Evolutionary conservation across 176 grass and related monocot species (phyloP), one percentile per base, ranked within the genome.

Genomic region (Ananas comosus): DNA sequence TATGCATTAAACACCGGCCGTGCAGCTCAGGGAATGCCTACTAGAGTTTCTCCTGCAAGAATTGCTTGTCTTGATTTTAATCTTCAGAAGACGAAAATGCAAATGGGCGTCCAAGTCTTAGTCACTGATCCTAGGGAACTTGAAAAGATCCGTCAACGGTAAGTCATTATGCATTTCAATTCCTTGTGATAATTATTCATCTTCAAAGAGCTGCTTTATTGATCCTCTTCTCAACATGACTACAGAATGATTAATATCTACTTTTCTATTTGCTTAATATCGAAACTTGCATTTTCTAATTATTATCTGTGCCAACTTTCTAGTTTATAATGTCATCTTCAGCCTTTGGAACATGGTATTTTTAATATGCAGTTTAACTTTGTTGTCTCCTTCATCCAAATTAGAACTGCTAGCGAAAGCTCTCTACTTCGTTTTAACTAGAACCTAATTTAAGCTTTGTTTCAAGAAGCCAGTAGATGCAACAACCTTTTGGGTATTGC

Each of bases 61-160:
- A 91, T 96, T 86, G 92, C 78, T 18, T 96, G 92, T 74, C 78
- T 96, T 64, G 92, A 91, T 69, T 96, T 96, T 75, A 96, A 96
- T 58, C 92, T 96, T 71, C 88, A 91, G 66, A 96, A 96, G 75
- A 96, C 85, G 80, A 96, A 96, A 66, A 88, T 96, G 92, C 88
- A 96, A 67, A 74, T 96, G 76, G 92, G 92, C 61, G 78, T 96
- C 80, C 92, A 91, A 80, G 92, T 96, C 49, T 72, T 96, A 10
- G 88, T 96, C 77, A 85, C 72, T 69, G 92, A 91, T 74, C 85
- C 92, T 71, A 96, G 92, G 23, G 92, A 96, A 65, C 92, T 91
- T 11, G 92, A 91, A 73, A 96, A 89, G 70, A 96, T 96, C 63
- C 85, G 85, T 75, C 80, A 91, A 74, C 86, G 88, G 91, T 91